Evolutionary conservation across 164 flowering plant genomes (phyloP).

Genomic region (Warburgia ugandensis): DNA sequence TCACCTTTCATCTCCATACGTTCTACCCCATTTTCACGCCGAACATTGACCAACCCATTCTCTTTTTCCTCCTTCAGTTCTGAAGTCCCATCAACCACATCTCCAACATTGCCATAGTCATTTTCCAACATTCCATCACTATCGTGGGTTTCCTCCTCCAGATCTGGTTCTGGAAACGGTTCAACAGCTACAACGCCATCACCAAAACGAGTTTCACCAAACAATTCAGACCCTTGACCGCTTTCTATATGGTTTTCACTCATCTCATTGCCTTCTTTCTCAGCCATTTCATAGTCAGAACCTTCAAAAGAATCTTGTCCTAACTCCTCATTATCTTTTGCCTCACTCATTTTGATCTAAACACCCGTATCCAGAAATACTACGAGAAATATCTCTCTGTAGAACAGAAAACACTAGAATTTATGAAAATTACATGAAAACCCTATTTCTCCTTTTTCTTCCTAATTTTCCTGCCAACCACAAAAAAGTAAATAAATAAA

Average conservation of each 20-base stretch:
- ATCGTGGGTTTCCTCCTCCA: not conserved
- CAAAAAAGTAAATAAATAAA: too few relatives aligned
- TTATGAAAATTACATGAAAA: too few relatives aligned
- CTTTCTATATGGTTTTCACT: not conserved
- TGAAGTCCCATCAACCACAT: not conserved
- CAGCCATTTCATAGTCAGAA: not conserved
- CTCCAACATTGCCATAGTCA: not conserved
- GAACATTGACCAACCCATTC: too few relatives aligned
- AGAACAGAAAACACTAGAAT: too few relatives aligned
- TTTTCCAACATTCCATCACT: not conserved
- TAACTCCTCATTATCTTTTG: not conserved
- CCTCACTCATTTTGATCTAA: slow-evolving; percentile 1
- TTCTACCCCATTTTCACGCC: too few relatives aligned
- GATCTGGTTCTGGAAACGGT: not conserved
- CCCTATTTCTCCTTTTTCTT: too few relatives aligned
- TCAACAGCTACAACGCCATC: not conserved
- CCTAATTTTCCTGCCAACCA: too few relatives aligned
- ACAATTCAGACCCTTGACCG: too few relatives aligned
- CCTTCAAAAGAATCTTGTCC: not conserved
- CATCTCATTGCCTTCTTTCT: not conserved
- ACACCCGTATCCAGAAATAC: too few relatives aligned
- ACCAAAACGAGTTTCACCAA: not conserved
- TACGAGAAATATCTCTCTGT: too few relatives aligned
- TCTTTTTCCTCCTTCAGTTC: slow-evolving; percentile 1
- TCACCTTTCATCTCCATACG: not conserved